A percentile compares a stretch with the other conserved stretches of the same genome.
These are phyloP conservation scores for Calonectria pseudoturangicola DNA, from an alignment of 2,329 filamentous ascomycete genomes.

Conservation along the genomic window DNA sequence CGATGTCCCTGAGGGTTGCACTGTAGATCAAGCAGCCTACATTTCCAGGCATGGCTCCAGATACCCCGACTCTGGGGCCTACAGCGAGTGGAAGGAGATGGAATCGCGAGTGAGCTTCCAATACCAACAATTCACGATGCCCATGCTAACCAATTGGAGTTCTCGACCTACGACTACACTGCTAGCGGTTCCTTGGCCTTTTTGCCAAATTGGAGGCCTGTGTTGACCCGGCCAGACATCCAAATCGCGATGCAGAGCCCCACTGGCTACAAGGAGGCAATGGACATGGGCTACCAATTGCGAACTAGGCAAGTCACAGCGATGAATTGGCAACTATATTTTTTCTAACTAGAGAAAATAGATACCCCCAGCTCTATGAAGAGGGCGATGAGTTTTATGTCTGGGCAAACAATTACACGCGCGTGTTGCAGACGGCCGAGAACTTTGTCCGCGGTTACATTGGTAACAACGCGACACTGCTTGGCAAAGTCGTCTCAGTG, in stretches of 20 bases:
- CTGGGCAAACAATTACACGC: constrained; percentile 80
- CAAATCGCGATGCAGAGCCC: constrained; percentile 76
- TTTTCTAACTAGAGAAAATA: constrained; percentile 39
- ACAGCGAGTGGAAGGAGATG: constrained; percentile 72
- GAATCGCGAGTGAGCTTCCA: constrained; percentile 61
- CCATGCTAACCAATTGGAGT: constrained; percentile 58
- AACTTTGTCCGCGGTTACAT: constrained; percentile 78
- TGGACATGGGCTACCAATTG: constrained; percentile 73
- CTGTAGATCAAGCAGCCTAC: constrained; percentile 77
- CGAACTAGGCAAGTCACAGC: constrained; percentile 61
- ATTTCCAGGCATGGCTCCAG: constrained; percentile 77
- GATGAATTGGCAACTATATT: accelerated
- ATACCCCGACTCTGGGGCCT: constrained; percentile 77
- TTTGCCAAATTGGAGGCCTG: constrained; percentile 74
- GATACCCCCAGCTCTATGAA: constrained; percentile 69
- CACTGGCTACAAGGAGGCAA: constrained; percentile 78
- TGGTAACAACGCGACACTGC: constrained; percentile 70
- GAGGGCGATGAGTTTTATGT: constrained; percentile 72
- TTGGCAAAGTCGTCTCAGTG: constrained; percentile 75
- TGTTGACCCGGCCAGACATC: constrained; percentile 70
- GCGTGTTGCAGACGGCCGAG: constrained; percentile 77
- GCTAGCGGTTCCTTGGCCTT: constrained; percentile 73
- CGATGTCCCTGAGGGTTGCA: constrained; percentile 73
- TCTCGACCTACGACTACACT: constrained; percentile 72
- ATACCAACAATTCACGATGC: accelerated